These are phyloP conservation scores for Zopfia rhizophila DNA, from an alignment of 2,329 filamentous ascomycete species.

Conservation along the genomic window DNA sequence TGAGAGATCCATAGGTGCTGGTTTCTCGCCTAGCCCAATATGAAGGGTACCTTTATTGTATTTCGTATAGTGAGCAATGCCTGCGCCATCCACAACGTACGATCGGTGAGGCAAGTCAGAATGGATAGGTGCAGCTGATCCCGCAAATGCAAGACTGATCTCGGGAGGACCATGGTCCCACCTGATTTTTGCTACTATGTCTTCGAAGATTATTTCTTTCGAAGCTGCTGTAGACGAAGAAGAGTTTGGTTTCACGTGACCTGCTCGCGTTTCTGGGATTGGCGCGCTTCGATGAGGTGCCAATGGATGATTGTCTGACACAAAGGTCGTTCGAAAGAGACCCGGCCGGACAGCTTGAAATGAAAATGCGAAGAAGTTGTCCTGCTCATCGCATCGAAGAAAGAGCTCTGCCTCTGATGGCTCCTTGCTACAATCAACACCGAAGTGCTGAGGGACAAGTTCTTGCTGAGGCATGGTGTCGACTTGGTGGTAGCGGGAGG, in stretches of 20 bases:
- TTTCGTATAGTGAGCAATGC: constrained; percentile 72
- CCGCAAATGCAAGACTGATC: constrained; percentile 65
- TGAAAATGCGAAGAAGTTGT: constrained; percentile 64
- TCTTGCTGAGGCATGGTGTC: constrained; percentile 62
- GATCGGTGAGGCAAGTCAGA: constrained; percentile 72
- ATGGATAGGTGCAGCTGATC: constrained; percentile 65
- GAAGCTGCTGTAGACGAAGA: constrained; percentile 46
- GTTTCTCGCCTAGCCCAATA: constrained; percentile 77
- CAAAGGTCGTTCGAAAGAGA: constrained; percentile 75
- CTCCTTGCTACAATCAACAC: constrained; percentile 35
- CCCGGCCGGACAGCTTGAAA: constrained; percentile 72
- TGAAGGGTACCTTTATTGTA: constrained; percentile 73
- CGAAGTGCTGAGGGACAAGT: constrained; percentile 52
- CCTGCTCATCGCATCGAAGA: constrained; percentile 55
- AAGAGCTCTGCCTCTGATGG: constrained; percentile 43
- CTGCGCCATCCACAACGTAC: constrained; percentile 70
- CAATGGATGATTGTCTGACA: constrained; percentile 68
- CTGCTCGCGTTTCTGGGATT: constrained; percentile 55
- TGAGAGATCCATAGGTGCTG: constrained; percentile 76
- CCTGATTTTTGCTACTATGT: constrained; percentile 66
- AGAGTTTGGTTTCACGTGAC: constrained; percentile 38
- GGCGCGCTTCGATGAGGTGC: constrained; percentile 72
- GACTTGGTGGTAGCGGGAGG: too few relatives aligned
- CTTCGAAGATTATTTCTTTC: constrained; percentile 59
- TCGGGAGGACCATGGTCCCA: constrained; percentile 67